Evolutionary conservation across 768 basidiomycete species (phyloP).

Genomic region (Boletales sp.): DNA sequence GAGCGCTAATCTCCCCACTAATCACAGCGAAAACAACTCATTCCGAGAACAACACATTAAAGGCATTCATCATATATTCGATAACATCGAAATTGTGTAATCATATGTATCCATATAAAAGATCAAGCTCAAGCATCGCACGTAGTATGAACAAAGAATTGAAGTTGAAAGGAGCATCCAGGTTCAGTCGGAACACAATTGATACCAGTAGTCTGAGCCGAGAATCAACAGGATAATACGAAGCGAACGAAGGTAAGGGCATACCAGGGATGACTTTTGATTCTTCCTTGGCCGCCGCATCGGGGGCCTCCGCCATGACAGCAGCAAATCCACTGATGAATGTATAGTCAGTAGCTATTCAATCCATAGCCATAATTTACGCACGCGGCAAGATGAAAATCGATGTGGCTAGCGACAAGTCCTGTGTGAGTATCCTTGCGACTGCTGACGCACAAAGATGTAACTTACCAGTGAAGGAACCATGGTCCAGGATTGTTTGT

Average conservation of each 20-base stretch:
- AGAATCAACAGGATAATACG: background rate
- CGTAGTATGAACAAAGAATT: too few species aligned
- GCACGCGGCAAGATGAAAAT: slow-evolving; percentile 27
- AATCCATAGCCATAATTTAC: background rate
- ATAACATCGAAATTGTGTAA: too few species aligned
- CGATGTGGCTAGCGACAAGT: slow-evolving; percentile 20
- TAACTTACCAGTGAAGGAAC: slow-evolving; percentile 39
- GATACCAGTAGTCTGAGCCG: slow-evolving; percentile 17
- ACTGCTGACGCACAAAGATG: background rate
- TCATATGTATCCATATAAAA: too few species aligned
- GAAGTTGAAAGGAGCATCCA: too few species aligned
- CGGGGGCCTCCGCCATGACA: slow-evolving; percentile 23
- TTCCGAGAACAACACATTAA: too few species aligned
- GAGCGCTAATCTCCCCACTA: too few species aligned
- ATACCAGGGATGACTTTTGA: slow-evolving; percentile 13
- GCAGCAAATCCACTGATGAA: slow-evolving; percentile 23
- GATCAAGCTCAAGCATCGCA: too few species aligned
- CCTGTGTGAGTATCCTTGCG: background rate
- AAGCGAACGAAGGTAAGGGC: background rate
- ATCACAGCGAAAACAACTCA: too few species aligned
- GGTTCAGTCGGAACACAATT: slow-evolving; percentile 10
- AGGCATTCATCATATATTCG: too few species aligned
- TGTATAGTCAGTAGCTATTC: too few species aligned
- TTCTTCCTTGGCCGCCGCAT: slow-evolving; percentile 10
- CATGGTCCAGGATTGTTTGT: slow-evolving; percentile 66